Evolutionary conservation across 129 eudicot genomes (phyloP), one percentile per base, ranked within the genome.

Genomic region (Flaveria brownii): DNA sequence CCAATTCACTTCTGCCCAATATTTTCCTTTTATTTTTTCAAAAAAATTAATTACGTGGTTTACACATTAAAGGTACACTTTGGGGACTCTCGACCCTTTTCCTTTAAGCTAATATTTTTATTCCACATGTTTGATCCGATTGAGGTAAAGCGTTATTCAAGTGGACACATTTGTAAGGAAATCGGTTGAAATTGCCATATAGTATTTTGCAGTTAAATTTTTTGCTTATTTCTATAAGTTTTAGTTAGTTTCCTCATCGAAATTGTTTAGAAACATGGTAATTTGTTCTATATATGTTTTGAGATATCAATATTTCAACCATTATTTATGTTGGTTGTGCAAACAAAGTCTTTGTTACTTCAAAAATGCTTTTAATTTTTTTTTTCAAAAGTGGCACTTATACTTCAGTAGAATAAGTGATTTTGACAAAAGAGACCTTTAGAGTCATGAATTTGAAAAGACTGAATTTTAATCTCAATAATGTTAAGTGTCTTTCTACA

Each of bases 141-240:
- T n/a, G 10, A 52, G 59, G n/a, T 52, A 52, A 33, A 33, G 39
- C 39, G 0, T 33, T 33, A 33, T 33, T 33, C 39, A 33, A 33
- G 39, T 33, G n/a, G 17, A 50, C 56, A 1, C 18, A 15, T 15
- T 50, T 50, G 17, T 50, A 50, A 52, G 23, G 1, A 8, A 45
- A 45, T 52, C n/a, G 23, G 17, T 52, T 0, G 7, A 15, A n/a
- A n/a, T 52, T 52, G 20, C 59, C 59, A 52, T 52, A 52, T 52
- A 20, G 59, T n/a, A 52, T 3, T 57, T 30, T 57, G 15, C 33
- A 57, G 2, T 57, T 57, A 33, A 33, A 4, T 4, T 62, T 12
- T 30, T 75, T 62, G 36, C 22, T 16, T 43, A 23, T 47, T 18
- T 64, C 47, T 49, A 18, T 15, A 76, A 46, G 65, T 64, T 62